Base-by-base conservation (phyloP, 2,329 filamentous ascomycete genomes). In the Thielaviopsis euricoi region DNA sequence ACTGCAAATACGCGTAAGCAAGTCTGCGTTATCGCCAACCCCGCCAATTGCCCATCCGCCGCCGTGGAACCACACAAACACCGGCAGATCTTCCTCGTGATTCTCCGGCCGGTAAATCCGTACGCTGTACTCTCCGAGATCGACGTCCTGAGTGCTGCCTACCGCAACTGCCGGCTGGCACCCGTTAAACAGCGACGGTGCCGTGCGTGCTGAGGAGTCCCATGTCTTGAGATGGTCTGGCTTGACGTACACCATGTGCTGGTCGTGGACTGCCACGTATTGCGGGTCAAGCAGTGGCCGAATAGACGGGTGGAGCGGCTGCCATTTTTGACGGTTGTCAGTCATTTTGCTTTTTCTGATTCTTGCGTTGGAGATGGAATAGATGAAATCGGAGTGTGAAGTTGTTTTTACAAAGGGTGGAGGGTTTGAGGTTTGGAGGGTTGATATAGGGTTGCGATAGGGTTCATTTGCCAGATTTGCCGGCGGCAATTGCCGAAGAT, bases 31-130 rank as follows among this genome's bases (percentile, higher is more conserved):
- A 55, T 64, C 70, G 6, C 64, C 64, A 6, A 71, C 54, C 2
- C 66, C 66, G 0, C 71, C 71, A 55, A 70, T 64, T 4, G 67
- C 70, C 70, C 70, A 72, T 2, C 70, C 70, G 5, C 71, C 71
- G 22, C 71, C 71, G 51, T 72, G 71, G 23, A 67, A 68, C 71
- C 70, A 72, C 9, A 72, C 56, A n/a, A 71, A 64, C 5, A 65
- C 63, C 2, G 57, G 56, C 6, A 66, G 65, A 21, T 60, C 53
- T 1, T 63, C 50, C 2, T 33, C 29, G 7, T 33, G 63, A 63
- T 1, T 60, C 62, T 2, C 69, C 6, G 49, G 70, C 2, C 62
- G 64, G 55, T 69, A 72, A 7, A 67, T 63, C n/a, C 70, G 64
- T 6, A 67, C 63, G 3, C 63, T 61, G 29, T 69, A 69, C 12